Percentiles rank a stretch among this genome's conserved stretches.
These are phyloP conservation scores for Aspergillus panamensis DNA, from an alignment of 495 filamentous ascomycete species.

Conservation along the genomic window DNA sequence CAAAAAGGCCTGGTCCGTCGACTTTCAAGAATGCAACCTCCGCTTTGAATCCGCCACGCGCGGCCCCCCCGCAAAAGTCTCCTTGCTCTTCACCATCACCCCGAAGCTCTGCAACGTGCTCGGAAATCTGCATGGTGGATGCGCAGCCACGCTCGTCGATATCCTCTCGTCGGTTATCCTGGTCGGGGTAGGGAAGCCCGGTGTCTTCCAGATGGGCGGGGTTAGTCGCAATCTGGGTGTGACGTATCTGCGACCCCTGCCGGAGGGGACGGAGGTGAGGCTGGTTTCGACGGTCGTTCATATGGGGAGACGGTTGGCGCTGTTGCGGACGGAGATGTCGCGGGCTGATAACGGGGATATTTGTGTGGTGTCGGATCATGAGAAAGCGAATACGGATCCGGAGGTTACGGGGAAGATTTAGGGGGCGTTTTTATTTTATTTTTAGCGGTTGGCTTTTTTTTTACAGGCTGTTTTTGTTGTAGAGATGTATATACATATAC, in stretches of 20 bases:
- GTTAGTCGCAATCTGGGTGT: constrained; percentile 64
- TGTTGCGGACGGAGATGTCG: constrained; percentile 40
- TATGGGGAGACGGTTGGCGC: constrained; percentile 55
- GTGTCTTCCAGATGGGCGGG: constrained; percentile 60
- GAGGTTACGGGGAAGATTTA: constrained; percentile 30
- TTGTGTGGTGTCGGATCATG: constrained; percentile 63
- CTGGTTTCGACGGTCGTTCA: constrained; percentile 62
- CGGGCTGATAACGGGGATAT: constrained; percentile 48
- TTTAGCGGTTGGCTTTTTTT: no score
- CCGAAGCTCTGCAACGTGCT: constrained; percentile 55
- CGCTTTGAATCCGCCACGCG: constrained; percentile 41
- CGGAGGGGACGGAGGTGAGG: constrained; percentile 45
- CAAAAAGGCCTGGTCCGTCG: constrained; percentile 36
- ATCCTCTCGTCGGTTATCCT: constrained; percentile 59
- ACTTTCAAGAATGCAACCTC: constrained; percentile 31
- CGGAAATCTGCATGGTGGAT: constrained; percentile 67
- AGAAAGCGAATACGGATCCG: constrained; percentile 63
- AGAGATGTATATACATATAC: no score
- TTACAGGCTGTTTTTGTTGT: no score
- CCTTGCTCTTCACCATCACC: constrained; percentile 48
- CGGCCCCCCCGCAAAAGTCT: constrained; percentile 33
- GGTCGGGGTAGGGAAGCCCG: constrained; percentile 52
- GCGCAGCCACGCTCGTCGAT: constrained; percentile 64
- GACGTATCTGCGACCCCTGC: constrained; percentile 64
- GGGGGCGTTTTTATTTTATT: neutral